Conservation (phyloP, 257 asterid species). For the Solanum commersonii region DNA sequence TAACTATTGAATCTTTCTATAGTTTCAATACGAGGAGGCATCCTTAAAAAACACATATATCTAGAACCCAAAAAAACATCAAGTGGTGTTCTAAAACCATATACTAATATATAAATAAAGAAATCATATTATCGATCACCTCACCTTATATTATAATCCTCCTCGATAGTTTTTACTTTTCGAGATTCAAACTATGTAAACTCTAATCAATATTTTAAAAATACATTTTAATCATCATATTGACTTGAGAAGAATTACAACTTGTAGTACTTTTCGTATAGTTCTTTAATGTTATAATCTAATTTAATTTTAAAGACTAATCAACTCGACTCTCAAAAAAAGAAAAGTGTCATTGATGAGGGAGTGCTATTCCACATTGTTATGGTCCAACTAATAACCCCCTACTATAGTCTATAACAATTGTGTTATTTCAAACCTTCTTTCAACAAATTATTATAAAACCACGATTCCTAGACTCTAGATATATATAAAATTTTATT, state of each 20-base stretch:
- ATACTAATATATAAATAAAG: background rate
- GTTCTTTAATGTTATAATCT: background rate
- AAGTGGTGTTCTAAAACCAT: background rate
- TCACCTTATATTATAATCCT: background rate
- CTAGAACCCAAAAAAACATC: background rate
- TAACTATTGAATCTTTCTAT: background rate
- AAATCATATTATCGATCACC: background rate
- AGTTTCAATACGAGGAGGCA: background rate
- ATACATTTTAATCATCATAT: background rate
- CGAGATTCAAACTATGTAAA: background rate
- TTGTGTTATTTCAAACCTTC: background rate
- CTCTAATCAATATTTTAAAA: background rate
- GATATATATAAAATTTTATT: background rate
- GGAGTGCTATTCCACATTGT: background rate
- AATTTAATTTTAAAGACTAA: background rate
- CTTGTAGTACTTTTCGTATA: background rate
- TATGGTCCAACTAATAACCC: background rate
- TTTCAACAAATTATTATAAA: background rate
- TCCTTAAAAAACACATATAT: background rate
- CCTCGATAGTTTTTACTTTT: background rate
- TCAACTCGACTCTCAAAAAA: background rate
- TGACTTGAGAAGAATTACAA: background rate
- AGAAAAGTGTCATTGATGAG: background rate
- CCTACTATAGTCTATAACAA: background rate
- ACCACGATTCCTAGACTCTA: background rate